Base-by-base conservation (phyloP, 495 filamentous ascomycete genomes). In the Podospora bellae-mahoneyi region DNA sequence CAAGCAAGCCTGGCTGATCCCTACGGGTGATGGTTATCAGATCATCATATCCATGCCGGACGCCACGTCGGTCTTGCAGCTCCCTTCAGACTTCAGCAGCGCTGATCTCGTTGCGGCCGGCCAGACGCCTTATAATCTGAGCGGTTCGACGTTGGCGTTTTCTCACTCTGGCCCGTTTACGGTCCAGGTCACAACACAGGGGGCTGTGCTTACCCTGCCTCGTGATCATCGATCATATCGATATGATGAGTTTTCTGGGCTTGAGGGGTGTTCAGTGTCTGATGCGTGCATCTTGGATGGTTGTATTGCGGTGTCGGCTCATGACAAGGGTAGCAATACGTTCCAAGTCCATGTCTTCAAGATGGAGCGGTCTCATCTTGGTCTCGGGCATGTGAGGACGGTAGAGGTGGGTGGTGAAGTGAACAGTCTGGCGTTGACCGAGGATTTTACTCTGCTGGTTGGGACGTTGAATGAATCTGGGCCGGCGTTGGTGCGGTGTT, bases 121-220 rank as follows among this genome's bases (percentile, higher is more conserved):
- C 32, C 68, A 67, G 13, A 73, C 79, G 10, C 80, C 78, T 9
- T 88, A 84, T 58, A 84, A 88, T 60, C 71, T 82, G 27, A 75
- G 78, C 10, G 81, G 81, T 1, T 81, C 83, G 60, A 91, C 89
- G 0, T 69, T 91, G n/a, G 83, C 85, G n/a, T 80, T 84, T 39
- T 79, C 79, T 10, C 76, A 73, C 54, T 62, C 72, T 69, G 28
- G 68, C 9, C 62, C 68, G 15, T 30, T 69, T 15, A 68, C 87
- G 19, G 75, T 90, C 10, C 89, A 91, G 70, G 74, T 91, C 20
- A 90, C 89, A 3, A 74, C 79, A n/a, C 75, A 75, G 20, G 81
- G 77, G 34, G 79, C 86, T 4, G 79, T 81, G 13, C 65, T 86
- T 62, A 48, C 9, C 2, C 15, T 57, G 70, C 16, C 56, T 65